Conservation (phyloP, 108 stramenopile genomes). For the Nannochloropsis salina region DNA sequence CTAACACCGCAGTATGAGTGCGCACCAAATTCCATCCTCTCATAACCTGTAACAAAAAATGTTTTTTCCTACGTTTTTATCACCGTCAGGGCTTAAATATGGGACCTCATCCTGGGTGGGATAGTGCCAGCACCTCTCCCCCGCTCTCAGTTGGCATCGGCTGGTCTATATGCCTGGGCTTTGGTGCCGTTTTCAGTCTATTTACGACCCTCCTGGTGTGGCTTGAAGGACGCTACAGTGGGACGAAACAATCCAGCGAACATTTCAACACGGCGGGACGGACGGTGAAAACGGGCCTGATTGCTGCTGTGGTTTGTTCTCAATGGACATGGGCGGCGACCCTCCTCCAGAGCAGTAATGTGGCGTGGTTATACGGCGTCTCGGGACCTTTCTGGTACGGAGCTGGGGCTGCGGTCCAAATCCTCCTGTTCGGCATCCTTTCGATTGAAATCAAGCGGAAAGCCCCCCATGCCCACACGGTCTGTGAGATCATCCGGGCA, state of each 20-base stretch:
- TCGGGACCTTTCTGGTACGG: conserved; percentile 87
- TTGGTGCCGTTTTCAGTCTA: conserved; percentile 65
- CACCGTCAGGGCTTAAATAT: too few species aligned
- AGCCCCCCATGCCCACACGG: conserved; percentile 79
- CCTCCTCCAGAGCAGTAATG: conserved; percentile 84
- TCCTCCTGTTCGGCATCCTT: conserved; percentile 82
- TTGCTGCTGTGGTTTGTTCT: conserved; percentile 76
- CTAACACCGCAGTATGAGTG: too few species aligned
- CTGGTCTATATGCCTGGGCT: conserved; percentile 61
- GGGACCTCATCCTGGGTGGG: background rate
- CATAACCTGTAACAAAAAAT: too few species aligned
- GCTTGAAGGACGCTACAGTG: conserved; percentile 20
- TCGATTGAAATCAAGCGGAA: conserved; percentile 82
- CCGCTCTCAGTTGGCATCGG: conserved; percentile 61
- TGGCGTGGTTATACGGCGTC: conserved; percentile 83
- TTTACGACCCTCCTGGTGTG: conserved; percentile 56
- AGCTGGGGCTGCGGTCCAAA: conserved; percentile 83
- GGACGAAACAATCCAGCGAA: background rate
- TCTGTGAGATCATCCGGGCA: conserved; percentile 81
- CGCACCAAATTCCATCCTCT: too few species aligned
- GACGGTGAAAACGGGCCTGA: conserved; percentile 79
- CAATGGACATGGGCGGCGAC: conserved; percentile 94
- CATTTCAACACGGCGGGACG: conserved; percentile 74
- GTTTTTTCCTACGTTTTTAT: too few species aligned
- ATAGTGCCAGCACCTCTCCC: conserved; percentile 23